Evolutionary conservation across 139 green algal species (phyloP).

Genomic region (Coccomyxa sp.): DNA sequence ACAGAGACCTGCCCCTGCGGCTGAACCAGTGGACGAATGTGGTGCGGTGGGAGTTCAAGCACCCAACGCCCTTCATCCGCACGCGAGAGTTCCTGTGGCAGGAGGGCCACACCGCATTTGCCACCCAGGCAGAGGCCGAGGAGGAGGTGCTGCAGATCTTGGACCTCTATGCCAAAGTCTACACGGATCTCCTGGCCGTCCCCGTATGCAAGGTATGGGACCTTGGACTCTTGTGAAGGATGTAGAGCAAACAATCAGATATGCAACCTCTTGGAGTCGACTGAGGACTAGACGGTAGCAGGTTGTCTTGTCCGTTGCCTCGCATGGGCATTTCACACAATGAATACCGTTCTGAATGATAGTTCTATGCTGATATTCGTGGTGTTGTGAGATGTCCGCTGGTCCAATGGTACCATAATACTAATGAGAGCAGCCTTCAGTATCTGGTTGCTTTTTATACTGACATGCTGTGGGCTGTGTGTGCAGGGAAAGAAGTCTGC

Average conservation of each 20-base stretch:
- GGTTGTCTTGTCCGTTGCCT: not conserved
- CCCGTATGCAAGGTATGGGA: conserved; percentile 73
- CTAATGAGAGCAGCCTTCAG: too few relatives aligned
- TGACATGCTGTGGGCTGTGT: too few relatives aligned
- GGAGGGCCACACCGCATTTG: conserved; percentile 82
- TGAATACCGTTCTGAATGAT: too few relatives aligned
- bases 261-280: not conserved
- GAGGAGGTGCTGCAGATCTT: conserved; percentile 91
- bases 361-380: too few relatives aligned
- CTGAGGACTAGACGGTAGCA: not conserved
- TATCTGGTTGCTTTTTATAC: too few relatives aligned
- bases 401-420: too few relatives aligned
- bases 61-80: conserved; percentile 98
- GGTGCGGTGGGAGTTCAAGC: conserved; percentile 99
- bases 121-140: conserved; percentile 85
- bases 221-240: too few relatives aligned
- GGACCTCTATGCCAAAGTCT: conserved; percentile 81
- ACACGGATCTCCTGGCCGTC: conserved; percentile 94
- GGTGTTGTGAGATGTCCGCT: too few relatives aligned
- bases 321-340: too few relatives aligned
- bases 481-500: conserved; percentile 80
- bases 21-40: conserved; percentile 99
- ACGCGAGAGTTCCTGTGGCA: conserved; percentile 95
- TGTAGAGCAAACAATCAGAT: too few relatives aligned
- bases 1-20: conserved; percentile 94